Evolutionary conservation across 2,329 filamentous ascomycete species (phyloP).

Genomic region (Chaetoscypha palmicola): DNA sequence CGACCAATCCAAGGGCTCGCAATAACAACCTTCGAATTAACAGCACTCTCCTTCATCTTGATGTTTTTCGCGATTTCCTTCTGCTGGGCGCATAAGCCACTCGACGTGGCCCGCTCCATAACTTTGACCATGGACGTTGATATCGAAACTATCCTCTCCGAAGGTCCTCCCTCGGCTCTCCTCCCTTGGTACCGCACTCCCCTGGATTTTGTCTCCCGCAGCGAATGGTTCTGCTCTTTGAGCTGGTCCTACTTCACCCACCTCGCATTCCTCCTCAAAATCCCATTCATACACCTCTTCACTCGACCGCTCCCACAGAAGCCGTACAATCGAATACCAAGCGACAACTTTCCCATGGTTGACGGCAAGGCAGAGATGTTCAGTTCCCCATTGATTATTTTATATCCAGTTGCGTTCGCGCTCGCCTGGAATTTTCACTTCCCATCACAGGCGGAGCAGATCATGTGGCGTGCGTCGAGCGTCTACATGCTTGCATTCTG

Average conservation of each 20-base stretch:
- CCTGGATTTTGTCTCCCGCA: neutral
- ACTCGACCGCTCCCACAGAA: neutral
- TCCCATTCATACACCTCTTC: neutral
- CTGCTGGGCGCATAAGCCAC: neutral
- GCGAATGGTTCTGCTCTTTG: neutral
- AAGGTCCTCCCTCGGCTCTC: neutral
- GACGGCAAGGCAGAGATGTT: neutral
- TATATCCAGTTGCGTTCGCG: neutral
- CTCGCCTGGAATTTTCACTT: slow-evolving; percentile 1
- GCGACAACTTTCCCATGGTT: neutral
- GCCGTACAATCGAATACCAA: neutral
- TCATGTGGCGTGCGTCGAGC: neutral
- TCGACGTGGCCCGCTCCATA: neutral
- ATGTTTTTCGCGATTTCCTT: neutral
- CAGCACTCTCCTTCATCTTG: neutral
- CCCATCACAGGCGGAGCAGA: neutral
- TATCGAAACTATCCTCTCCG: neutral
- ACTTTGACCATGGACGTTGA: neutral
- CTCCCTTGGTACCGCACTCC: neutral
- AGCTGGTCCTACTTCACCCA: neutral
- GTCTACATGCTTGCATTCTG: neutral
- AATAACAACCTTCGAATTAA: slow-evolving; percentile 2
- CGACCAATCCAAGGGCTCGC: neutral
- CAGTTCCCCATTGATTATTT: neutral
- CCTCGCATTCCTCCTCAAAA: neutral